Conservation (phyloP, 192 early-diverging fungal species). For the Gaertneriomyces semiglobifer region DNA sequence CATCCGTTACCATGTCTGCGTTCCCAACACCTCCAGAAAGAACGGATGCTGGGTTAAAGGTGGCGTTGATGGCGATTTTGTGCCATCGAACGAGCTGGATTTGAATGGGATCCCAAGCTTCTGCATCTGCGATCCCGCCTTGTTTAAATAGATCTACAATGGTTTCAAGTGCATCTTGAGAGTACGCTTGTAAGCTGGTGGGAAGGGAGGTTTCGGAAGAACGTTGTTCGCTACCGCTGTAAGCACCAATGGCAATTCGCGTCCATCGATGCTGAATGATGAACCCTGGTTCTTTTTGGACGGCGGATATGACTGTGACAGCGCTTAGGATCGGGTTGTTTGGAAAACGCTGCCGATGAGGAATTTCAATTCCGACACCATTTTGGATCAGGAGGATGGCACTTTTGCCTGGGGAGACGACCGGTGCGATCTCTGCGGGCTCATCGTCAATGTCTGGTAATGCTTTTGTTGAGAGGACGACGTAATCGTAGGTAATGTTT, state of each 20-base stretch:
- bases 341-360: conserved; percentile 13
- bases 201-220: not conserved
- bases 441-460: conserved; percentile 23
- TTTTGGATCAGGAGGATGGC: conserved; percentile 34
- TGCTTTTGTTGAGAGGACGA: conserved; percentile 34
- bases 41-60: conserved; percentile 36
- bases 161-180: conserved; percentile 5
- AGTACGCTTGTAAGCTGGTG: not conserved
- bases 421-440: conserved; percentile 7
- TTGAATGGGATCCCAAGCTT: conserved; percentile 1
- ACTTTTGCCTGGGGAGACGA: conserved; percentile 17
- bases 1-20: conserved; percentile 22
- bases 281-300: conserved; percentile 23
- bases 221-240: not conserved
- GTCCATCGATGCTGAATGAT: conserved; percentile 25
- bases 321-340: conserved; percentile 12
- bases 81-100: conserved; percentile 35
- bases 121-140: conserved; percentile 26
- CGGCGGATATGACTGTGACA: conserved; percentile 23
- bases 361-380: conserved; percentile 31
- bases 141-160: not conserved
- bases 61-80: conserved; percentile 34
- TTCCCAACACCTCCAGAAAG: conserved; percentile 21
- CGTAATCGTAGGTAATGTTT: conserved; percentile 10
- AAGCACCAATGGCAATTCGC: conserved; percentile 23